Evolutionary conservation across 768 basidiomycete genomes (phyloP).

Genomic region (Psilocybe azurescens): DNA sequence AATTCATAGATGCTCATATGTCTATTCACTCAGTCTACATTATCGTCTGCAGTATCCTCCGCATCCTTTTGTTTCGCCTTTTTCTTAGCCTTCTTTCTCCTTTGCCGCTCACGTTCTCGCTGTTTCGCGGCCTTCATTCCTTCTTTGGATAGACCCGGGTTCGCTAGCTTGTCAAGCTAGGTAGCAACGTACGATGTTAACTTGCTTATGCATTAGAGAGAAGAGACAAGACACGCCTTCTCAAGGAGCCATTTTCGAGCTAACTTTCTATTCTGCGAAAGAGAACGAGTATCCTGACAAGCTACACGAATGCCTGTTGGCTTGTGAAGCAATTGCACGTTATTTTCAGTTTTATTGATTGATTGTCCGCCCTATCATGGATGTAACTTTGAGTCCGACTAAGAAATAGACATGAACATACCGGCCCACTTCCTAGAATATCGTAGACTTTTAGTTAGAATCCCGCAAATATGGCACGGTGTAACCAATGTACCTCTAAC

Average conservation of each 20-base stretch:
- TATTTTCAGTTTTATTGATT: conserved; percentile 93
- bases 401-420: conserved; percentile 36
- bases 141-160: conserved; percentile 79
- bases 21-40: not conserved
- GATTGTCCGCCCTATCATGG: conserved; percentile 84
- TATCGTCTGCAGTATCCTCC: conserved; percentile 18
- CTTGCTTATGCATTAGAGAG: conserved; percentile 6
- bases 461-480: not conserved
- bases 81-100: conserved; percentile 81
- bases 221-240: conserved; percentile 61
- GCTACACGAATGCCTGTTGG: conserved; percentile 87
- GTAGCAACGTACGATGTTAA: conserved; percentile 24
- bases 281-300: conserved; percentile 89
- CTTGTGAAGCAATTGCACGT: conserved; percentile 88
- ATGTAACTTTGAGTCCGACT: conserved; percentile 27
- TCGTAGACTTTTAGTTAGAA: not conserved
- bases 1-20: not conserved
- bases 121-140: conserved; percentile 74
- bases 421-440: conserved; percentile 78
- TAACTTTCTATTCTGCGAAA: conserved; percentile 76
- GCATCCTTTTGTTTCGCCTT: conserved; percentile 45
- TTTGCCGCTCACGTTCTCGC: conserved; percentile 74
- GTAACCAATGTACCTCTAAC: conserved; percentile 66
- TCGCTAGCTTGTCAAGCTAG: conserved; percentile 73
- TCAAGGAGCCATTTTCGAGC: conserved; percentile 77